phyloP scores from a whole-genome alignment of 148 eudicot species.

The Vaccinium myrtillus region DNA sequence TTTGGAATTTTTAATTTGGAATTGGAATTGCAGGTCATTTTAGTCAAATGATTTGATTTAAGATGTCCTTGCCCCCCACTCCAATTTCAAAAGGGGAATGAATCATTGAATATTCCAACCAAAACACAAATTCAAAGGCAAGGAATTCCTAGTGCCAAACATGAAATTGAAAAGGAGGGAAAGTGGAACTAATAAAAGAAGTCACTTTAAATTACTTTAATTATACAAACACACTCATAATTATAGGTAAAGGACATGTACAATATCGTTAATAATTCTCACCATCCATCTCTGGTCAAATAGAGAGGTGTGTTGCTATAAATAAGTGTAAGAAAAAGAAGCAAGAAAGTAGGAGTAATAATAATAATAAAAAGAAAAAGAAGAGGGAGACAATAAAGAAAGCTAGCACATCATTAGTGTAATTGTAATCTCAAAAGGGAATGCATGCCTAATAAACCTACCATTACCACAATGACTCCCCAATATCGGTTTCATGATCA shows the following conservation, averaged over 20 bases:
- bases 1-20: neutral
- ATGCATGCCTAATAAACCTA: neutral
- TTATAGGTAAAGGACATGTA: neutral
- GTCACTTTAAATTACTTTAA: neutral
- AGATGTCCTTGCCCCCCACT: neutral
- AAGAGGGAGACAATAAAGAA: neutral
- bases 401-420: neutral
- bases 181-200: neutral
- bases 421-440: neutral
- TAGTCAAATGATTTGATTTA: neutral
- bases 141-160: neutral
- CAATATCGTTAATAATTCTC: constrained; percentile 8
- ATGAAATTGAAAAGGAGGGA: neutral
- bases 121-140: neutral
- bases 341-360: neutral
- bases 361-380: neutral
- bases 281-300: constrained; percentile 7
- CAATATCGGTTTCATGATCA: neutral
- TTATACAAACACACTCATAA: neutral
- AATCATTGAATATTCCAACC: neutral
- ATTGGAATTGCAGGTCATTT: neutral
- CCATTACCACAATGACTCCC: constrained; percentile 7
- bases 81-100: neutral
- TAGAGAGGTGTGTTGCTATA: neutral
- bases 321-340: constrained; percentile 4